Conservation (phyloP, 345 rosid species). For the Populus deltoides region DNA sequence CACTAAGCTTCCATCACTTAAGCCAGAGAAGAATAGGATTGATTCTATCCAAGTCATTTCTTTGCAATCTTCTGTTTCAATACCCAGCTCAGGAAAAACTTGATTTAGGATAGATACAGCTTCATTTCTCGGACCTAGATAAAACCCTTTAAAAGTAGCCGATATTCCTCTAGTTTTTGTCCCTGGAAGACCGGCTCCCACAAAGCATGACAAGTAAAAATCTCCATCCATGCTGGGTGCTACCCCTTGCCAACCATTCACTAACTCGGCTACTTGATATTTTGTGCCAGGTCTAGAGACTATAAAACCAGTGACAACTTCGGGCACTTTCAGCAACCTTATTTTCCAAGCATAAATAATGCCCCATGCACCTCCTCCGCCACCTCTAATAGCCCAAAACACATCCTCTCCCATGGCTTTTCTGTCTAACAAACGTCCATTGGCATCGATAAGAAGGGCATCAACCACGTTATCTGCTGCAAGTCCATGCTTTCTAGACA, state of each 20-base stretch:
- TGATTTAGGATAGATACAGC: constrained; percentile 1
- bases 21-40: constrained; percentile 21
- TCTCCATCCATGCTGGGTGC: constrained; percentile 15
- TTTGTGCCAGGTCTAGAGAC: constrained; percentile 19
- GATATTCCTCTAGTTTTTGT: constrained; percentile 12
- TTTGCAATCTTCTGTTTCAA: constrained; percentile 16
- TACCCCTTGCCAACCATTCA: constrained; percentile 24
- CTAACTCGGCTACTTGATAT: constrained; percentile 11
- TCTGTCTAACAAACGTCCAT: constrained; percentile 16
- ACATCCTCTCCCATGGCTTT: constrained; percentile 29
- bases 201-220: constrained; percentile 26
- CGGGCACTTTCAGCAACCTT: constrained; percentile 14
- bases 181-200: constrained; percentile 23
- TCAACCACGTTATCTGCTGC: constrained; percentile 30
- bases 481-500: constrained; percentile 27
- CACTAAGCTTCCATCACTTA: constrained; percentile 6
- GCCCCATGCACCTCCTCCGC: constrained; percentile 29
- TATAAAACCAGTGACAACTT: constrained; percentile 15
- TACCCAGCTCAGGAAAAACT: constrained; percentile 20
- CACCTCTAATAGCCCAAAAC: constrained; percentile 34
- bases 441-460: constrained; percentile 23
- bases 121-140: constrained; percentile 16
- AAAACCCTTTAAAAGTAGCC: constrained; percentile 29
- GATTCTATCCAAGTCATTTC: constrained; percentile 35
- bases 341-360: constrained; percentile 30